These are phyloP conservation scores for Mycena epipterygia DNA, from an alignment of 768 basidiomycete genomes.

Conservation along the genomic window DNA sequence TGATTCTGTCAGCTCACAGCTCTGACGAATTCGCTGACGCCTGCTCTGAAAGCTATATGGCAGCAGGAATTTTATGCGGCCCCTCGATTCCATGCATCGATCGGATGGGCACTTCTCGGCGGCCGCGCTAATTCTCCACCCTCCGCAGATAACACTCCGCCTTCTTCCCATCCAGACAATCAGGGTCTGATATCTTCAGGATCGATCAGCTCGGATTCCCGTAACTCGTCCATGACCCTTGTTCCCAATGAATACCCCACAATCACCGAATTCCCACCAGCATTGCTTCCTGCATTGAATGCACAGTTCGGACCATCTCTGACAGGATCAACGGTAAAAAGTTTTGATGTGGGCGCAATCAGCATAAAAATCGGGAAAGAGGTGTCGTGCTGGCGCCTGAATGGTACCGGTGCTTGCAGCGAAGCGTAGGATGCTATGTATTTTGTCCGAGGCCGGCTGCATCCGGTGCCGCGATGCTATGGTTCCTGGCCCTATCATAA, in stretches of 20 bases:
- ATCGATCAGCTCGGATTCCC: constrained; percentile 26
- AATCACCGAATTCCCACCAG: constrained; percentile 65
- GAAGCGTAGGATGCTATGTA: not conserved
- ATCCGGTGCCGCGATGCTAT: not conserved
- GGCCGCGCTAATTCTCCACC: constrained; percentile 13
- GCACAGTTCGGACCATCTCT: constrained; percentile 57
- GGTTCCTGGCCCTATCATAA: constrained; percentile 11
- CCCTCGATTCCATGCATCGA: constrained; percentile 90
- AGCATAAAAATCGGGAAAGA: constrained; percentile 81
- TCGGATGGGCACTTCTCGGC: constrained; percentile 87
- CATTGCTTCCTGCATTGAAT: constrained; percentile 65
- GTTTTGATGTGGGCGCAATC: constrained; percentile 68
- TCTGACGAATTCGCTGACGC: constrained; percentile 69
- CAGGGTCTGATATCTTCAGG: constrained; percentile 8
- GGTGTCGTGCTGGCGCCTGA: constrained; percentile 58
- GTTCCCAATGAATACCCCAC: constrained; percentile 42
- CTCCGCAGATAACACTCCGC: not conserved
- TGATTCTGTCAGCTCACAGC: constrained; percentile 63
- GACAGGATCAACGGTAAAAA: constrained; percentile 56
- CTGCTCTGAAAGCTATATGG: constrained; percentile 69
- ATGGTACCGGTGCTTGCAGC: constrained; percentile 27
- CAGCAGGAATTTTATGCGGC: constrained; percentile 85
- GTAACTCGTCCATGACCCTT: constrained; percentile 30
- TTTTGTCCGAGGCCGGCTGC: not conserved
- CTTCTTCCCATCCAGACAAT: not conserved